phyloP scores from a whole-genome alignment of 2,329 filamentous ascomycete species.

The Aaosphaeria arxii region DNA sequence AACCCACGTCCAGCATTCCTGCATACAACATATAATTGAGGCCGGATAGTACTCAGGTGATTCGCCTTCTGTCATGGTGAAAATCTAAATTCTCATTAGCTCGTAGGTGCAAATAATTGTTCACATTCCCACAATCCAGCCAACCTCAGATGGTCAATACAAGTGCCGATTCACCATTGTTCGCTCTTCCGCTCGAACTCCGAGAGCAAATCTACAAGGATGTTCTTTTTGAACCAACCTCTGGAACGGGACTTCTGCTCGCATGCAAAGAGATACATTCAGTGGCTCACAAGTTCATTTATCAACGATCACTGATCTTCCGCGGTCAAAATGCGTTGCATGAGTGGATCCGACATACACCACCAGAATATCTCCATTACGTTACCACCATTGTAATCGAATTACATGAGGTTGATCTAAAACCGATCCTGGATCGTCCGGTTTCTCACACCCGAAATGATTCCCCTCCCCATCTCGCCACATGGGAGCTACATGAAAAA shows the following conservation, averaged over 20 bases:
- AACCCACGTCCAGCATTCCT: no score
- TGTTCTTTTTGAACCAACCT: conserved; percentile 13
- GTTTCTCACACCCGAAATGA: background rate
- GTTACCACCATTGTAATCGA: conserved; percentile 16
- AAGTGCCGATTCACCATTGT: background rate
- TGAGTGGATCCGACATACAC: conserved; percentile 18
- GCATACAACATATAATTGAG: no score
- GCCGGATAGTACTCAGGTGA: no score
- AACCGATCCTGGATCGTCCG: conserved; percentile 12
- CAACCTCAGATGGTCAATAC: background rate
- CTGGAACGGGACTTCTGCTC: conserved; percentile 18
- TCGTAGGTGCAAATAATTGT: no score
- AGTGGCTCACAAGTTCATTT: conserved; percentile 28
- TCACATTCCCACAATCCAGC: no score
- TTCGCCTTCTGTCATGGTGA: no score
- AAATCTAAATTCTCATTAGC: no score
- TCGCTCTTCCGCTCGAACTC: conserved; percentile 25
- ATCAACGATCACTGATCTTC: conserved; percentile 25
- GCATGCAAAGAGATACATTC: conserved; percentile 23
- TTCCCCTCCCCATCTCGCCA: conserved; percentile 9
- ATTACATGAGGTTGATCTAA: conserved; percentile 28
- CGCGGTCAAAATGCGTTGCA: conserved; percentile 16
- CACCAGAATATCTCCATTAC: conserved; percentile 11
- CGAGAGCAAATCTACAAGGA: conserved; percentile 27
- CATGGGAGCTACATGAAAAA: conserved; percentile 23